Evolutionary conservation across 2,329 filamentous ascomycete species (phyloP), one percentile per base, ranked within the genome.

Genomic region (Claviceps sp.): DNA sequence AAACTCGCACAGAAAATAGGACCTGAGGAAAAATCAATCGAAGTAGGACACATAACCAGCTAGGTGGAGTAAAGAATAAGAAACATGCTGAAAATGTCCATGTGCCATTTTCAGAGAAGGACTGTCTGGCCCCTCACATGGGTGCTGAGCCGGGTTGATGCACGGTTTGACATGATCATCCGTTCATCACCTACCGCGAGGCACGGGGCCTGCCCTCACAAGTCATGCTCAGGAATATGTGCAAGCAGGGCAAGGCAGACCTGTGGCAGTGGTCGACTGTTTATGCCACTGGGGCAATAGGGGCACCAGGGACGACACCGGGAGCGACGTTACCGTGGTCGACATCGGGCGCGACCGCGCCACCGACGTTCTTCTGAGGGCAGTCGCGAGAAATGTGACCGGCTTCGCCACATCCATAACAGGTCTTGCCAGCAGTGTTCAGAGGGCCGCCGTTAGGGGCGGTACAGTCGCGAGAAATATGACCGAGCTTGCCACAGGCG

Each of bases 371-470:
- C 81, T 85, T 83, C 81, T 89, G 70, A 54, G 89, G 86, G 76
- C 93, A 96, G 62, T 97, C 91, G 57, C 91, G 86, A 54, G 88
- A 95, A 70, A 97, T 97, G 72, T 97, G 91, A 50, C 93, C 93
- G 54, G 89, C 82, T 74, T 96, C 87, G 59, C 91, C 88, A 67
- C 93, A 98, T 70, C 90, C 86, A 76, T 98, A 98, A 81, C 93
- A 98, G 58, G 90, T 95, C 82, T 97, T 98, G 66, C 91, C 91
- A 57, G 88, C 88, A 58, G 88, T 94, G 79, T 93, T 96, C 60
- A 97, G 78, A 47, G 91, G 89, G 24, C 93, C 93, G 53, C 93
- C 93, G 69, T 97, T 97, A 58, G 93, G 91, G 56, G 91, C 88
- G 47, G 90, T 95, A 78, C 93, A 98, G 72, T 98, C 93, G 62